Conservation (phyloP, 768 basidiomycete species). For the Russula emetica region DNA sequence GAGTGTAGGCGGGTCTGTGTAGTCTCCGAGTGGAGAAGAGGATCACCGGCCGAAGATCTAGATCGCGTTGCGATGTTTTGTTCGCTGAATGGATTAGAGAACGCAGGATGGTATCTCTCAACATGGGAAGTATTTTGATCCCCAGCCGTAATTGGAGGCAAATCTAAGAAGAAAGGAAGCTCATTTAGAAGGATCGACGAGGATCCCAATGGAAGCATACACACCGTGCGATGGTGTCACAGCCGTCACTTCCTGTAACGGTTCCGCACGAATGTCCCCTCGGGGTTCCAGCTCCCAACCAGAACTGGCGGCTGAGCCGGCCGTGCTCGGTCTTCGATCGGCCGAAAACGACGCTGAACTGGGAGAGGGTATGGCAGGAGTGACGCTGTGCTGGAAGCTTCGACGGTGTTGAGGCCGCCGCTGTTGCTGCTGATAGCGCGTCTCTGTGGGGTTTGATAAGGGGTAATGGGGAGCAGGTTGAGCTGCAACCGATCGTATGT, state of each 20-base stretch:
- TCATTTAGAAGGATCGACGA: slow-evolving; percentile 24
- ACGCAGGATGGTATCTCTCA: slow-evolving; percentile 12
- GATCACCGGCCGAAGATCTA: slow-evolving; percentile 19
- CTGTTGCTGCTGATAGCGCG: slow-evolving; percentile 10
- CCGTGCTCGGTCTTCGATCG: slow-evolving; percentile 23
- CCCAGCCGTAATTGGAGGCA: slow-evolving; percentile 17
- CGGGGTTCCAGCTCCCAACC: slow-evolving; percentile 23
- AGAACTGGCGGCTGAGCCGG: slow-evolving; percentile 25
- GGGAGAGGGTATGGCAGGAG: slow-evolving; percentile 15
- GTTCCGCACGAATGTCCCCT: slow-evolving; percentile 10
- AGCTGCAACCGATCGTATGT: slow-evolving; percentile 13
- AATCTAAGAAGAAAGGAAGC: slow-evolving; percentile 17
- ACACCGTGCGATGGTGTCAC: slow-evolving; percentile 14
- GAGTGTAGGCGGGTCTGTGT: slow-evolving; percentile 19
- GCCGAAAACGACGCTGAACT: slow-evolving; percentile 14
- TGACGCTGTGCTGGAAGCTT: slow-evolving; percentile 15
- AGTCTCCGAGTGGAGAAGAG: slow-evolving; percentile 17
- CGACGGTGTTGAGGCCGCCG: slow-evolving; percentile 8
- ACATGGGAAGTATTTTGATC: slow-evolving; percentile 12
- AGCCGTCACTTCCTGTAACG: slow-evolving; percentile 13
- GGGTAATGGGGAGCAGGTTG: slow-evolving; percentile 13
- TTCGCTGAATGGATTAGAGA: slow-evolving; percentile 21
- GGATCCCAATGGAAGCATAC: slow-evolving; percentile 10
- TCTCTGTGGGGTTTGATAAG: slow-evolving; percentile 2
- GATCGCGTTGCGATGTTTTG: slow-evolving; percentile 13